phyloP scores from a whole-genome alignment of 2,329 filamentous ascomycete genomes.

The Pseudocercospora fuligena region DNA sequence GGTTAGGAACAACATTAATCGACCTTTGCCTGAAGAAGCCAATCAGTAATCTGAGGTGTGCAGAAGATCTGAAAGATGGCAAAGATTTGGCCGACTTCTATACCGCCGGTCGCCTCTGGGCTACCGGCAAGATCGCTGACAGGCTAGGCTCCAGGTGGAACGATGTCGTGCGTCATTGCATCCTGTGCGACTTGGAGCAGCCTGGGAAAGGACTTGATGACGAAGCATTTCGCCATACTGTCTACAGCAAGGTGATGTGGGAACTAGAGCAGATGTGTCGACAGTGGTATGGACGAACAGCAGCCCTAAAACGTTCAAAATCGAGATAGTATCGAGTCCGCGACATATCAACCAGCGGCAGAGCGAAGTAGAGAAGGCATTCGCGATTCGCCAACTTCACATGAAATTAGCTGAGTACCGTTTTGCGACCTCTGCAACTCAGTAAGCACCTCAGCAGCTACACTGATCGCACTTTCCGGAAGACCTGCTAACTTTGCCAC shows the following conservation, averaged over 20 bases:
- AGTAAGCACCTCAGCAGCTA: conserved; percentile 66
- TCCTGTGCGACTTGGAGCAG: background rate
- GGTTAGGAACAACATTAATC: too few relatives aligned
- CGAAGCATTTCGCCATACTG: background rate
- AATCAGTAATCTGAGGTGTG: background rate
- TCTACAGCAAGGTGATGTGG: background rate
- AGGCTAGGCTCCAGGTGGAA: background rate
- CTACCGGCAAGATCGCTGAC: background rate
- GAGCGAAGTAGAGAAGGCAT: too few relatives aligned
- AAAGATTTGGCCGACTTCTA: background rate
- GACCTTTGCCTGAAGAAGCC: too few relatives aligned
- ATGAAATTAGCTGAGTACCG: too few relatives aligned
- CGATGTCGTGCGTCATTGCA: background rate
- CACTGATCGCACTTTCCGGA: conserved; percentile 70
- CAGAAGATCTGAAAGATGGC: too few relatives aligned
- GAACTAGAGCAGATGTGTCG: background rate
- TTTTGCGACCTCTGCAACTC: conserved; percentile 20
- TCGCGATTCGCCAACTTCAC: too few relatives aligned
- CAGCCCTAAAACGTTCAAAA: too few relatives aligned
- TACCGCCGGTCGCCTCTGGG: background rate
- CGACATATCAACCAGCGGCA: too few relatives aligned
- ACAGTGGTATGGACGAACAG: background rate
- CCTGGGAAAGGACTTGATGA: background rate
- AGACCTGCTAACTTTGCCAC: conserved; percentile 85
- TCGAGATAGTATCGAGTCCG: background rate